A percentile compares a stretch with the other conserved stretches of the same genome.
Evolutionary conservation across 352 stramenopile genomes (phyloP).

Genomic region (Halophytophthora batemanensis): DNA sequence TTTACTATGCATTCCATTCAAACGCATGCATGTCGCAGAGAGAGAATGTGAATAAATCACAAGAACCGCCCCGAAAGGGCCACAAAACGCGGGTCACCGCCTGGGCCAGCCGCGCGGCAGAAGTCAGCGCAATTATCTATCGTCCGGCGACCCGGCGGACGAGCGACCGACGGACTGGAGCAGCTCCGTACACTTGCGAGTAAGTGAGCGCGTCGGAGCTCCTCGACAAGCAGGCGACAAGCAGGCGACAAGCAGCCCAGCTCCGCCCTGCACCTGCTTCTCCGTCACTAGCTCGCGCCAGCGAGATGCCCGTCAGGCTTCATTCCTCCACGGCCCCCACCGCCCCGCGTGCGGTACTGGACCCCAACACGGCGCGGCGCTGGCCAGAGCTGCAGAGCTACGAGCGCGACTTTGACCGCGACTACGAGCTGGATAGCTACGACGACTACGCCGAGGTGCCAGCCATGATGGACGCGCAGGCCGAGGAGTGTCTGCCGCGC

Average conservation of each 20-base stretch:
- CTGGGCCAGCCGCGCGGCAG: too few species aligned
- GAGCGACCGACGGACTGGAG: too few species aligned
- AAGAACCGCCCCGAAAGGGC: too few species aligned
- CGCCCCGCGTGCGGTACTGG: slow-evolving; percentile 26
- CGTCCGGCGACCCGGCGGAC: too few species aligned
- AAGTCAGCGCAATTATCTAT: too few species aligned
- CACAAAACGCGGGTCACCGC: too few species aligned
- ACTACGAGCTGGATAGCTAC: slow-evolving; percentile 20
- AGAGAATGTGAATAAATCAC: too few species aligned
- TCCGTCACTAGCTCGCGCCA: slow-evolving; percentile 13
- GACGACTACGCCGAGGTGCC: slow-evolving; percentile 28
- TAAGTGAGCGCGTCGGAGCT: too few species aligned
- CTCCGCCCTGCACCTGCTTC: neutral
- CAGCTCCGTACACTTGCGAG: too few species aligned
- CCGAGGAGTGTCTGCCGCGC: slow-evolving; percentile 21
- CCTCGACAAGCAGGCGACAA: too few species aligned
- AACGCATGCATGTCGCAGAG: too few species aligned
- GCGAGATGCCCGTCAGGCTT: slow-evolving; percentile 21
- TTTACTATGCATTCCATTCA: too few species aligned
- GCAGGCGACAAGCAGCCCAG: neutral
- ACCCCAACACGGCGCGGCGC: neutral
- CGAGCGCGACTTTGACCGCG: slow-evolving; percentile 19
- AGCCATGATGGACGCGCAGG: slow-evolving; percentile 34
- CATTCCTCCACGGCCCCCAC: slow-evolving; percentile 20
- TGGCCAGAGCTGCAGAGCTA: slow-evolving; percentile 1